These are phyloP conservation scores for Cadophora sp. DNA, from an alignment of 2,329 filamentous ascomycete genomes.

Conservation along the genomic window DNA sequence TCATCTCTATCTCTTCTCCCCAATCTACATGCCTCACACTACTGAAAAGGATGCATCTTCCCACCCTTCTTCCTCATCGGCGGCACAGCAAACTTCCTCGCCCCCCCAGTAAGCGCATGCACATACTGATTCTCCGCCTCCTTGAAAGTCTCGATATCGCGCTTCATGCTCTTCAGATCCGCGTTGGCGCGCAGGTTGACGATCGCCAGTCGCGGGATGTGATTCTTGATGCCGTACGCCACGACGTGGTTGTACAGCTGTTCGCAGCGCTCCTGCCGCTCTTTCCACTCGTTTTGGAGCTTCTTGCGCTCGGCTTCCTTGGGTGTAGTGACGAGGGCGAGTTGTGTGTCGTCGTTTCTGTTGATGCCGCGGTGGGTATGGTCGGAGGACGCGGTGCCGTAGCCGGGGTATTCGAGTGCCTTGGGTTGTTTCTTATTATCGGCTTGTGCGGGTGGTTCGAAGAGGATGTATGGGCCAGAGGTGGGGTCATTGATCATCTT, in stretches of 20 bases:
- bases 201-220: neutral
- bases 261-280: neutral
- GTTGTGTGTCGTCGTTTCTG: neutral
- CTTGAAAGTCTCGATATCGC: slow-evolving; percentile 7
- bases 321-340: neutral
- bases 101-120: neutral
- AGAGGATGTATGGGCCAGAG: neutral
- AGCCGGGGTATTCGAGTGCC: neutral
- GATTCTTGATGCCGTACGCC: slow-evolving; percentile 2
- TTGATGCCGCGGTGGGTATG: neutral
- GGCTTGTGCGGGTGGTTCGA: neutral
- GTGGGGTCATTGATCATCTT: neutral
- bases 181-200: neutral
- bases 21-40: neutral
- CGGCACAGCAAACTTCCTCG: neutral
- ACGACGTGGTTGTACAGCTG: slow-evolving; percentile 14
- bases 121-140: slow-evolving; percentile 10
- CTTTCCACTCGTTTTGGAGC: slow-evolving; percentile 10
- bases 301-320: slow-evolving; percentile 7
- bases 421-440: neutral
- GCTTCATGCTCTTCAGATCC: slow-evolving; percentile 2
- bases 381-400: neutral
- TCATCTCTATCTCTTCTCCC: neutral
- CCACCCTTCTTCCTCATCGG: slow-evolving; percentile 4
- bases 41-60: slow-evolving; percentile 6